Evolutionary conservation across 202 grass and related monocot genomes (phyloP), one percentile per base, ranked within the genome.

Genomic region (Zizania palustris): DNA sequence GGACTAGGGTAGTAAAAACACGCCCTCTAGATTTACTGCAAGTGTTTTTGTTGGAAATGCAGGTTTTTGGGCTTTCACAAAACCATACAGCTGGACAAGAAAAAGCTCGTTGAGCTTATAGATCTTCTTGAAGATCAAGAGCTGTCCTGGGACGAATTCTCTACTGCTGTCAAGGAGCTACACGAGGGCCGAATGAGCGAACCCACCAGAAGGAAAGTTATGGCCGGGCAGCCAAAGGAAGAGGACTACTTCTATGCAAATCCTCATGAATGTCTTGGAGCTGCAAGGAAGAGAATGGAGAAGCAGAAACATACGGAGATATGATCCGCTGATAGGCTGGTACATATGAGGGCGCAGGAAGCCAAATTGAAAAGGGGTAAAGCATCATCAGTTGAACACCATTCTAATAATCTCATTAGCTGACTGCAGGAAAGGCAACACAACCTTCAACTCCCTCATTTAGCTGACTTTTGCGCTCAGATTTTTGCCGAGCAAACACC

Each of bases 201-300:
- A 40, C 95, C 89, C 11, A 90, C 74, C 58, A 68, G 75, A 81
- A 90, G 95, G 71, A 84, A 43, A 59, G 75, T 87, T 55, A 68
- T 98, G 33, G 50, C 70, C 0, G 91, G 89, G 41, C 89, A 81
- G 11, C 89, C 95, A 11, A 98, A 98, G 82, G 95, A 98, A 78
- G 91, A 98, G 75, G 95, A 95, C 37, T 92, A 95, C 87, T 92
- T 95, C 69, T 98, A 95, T 83, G 89, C 95, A 63, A 98, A 98
- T 77, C 91, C 91, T 77, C 72, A 92, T 58, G 91, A 98, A 77
- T 95, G 95, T 72, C 92, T 92, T 51, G 85, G 81, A 0, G 42
- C 81, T 72, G 86, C 86, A 59, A 65, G 60, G 71, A 84, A 71
- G 64, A 53, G 81, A 72, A 88, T 49, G 71, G 50, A 88, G 59